Conservation (phyloP, 192 early-diverging fungal species). For the Gigaspora rosea region DNA sequence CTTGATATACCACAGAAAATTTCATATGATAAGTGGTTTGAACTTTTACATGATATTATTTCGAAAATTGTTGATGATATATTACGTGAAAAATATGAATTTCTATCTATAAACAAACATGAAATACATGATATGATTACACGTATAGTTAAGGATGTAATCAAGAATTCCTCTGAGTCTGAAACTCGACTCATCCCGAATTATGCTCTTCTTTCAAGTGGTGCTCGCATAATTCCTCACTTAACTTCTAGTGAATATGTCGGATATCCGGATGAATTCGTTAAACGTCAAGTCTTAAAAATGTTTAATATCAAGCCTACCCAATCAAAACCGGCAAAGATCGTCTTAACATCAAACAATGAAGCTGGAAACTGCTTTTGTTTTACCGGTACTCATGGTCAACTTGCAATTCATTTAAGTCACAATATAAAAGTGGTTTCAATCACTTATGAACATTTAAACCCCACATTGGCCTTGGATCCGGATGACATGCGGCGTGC, state of each 20-base stretch:
- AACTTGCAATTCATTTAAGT: background rate
- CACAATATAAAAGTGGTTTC: background rate
- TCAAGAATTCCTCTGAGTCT: background rate
- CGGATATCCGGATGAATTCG: background rate
- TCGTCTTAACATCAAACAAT: no score
- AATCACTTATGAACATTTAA: background rate
- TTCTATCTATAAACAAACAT: background rate
- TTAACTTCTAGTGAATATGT: background rate
- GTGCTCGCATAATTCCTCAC: background rate
- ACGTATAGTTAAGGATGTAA: background rate
- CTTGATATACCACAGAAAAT: no score
- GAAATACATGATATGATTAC: background rate
- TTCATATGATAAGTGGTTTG: no score
- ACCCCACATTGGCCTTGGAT: background rate
- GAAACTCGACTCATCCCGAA: background rate
- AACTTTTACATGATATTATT: no score
- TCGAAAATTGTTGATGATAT: background rate
- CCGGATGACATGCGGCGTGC: background rate
- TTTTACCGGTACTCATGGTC: background rate
- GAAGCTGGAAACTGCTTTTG: no score
- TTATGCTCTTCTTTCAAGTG: background rate
- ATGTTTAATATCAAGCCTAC: background rate
- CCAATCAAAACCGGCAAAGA: background rate
- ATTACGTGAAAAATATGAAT: background rate
- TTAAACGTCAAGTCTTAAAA: background rate